A percentile compares a stretch with the other conserved stretches of the same genome.
Evolutionary conservation across 805 yeast species (phyloP).

Genomic region (Candida dendrica): DNA sequence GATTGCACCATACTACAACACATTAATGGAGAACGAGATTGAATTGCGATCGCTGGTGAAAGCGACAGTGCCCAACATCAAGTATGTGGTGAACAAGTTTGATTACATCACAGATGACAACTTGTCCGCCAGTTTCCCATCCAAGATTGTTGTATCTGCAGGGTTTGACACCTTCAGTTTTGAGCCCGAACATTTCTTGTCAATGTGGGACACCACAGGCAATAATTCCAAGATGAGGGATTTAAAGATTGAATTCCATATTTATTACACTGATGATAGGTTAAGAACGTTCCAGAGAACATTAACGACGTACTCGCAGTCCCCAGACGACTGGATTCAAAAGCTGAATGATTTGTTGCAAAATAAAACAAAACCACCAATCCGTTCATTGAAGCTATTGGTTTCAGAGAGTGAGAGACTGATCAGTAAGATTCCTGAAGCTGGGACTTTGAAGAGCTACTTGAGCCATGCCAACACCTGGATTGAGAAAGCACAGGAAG

Average conservation of each 20-base stretch:
- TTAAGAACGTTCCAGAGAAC: conserved; percentile 30
- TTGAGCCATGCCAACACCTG: conserved; percentile 41
- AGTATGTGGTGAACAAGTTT: conserved; percentile 26
- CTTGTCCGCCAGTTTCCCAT: conserved; percentile 43
- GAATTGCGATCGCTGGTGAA: conserved; percentile 32
- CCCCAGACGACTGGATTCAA: conserved; percentile 45
- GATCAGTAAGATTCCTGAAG: conserved; percentile 30
- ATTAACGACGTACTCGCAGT: conserved; percentile 34
- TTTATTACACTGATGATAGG: conserved; percentile 45
- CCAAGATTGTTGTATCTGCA: conserved; percentile 37
- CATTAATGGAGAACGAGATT: conserved; percentile 35
- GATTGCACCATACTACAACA: conserved; percentile 27
- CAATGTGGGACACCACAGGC: conserved; percentile 2
- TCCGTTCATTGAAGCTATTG: conserved; percentile 37
- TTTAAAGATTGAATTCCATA: conserved; percentile 36
- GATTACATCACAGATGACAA: conserved; percentile 50
- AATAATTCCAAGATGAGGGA: conserved; percentile 5
- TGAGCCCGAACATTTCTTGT: conserved; percentile 26
- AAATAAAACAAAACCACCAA: conserved; percentile 36
- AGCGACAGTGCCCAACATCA: conserved; percentile 20
- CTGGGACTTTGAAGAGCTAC: conserved; percentile 30
- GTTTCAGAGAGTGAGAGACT: conserved; percentile 50
- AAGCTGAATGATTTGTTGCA: conserved; percentile 35
- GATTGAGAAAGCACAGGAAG: conserved; percentile 46
- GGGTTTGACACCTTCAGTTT: conserved; percentile 25